These are phyloP conservation scores for Trichoderma sp. DNA, from an alignment of 2,329 filamentous ascomycete species.

Conservation along the genomic window DNA sequence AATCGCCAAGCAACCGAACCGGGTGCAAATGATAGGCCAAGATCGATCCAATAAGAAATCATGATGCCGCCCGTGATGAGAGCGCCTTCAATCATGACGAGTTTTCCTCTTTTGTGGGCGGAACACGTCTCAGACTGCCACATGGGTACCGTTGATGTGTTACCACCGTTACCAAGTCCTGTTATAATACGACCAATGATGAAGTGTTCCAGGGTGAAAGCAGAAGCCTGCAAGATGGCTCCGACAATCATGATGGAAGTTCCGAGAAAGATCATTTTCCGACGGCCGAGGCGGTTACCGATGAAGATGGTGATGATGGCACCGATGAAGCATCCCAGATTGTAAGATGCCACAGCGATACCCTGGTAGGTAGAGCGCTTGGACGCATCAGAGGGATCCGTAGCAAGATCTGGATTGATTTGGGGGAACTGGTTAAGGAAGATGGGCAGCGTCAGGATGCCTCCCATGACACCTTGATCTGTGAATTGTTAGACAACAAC, in stretches of 20 bases:
- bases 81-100: slow-evolving; percentile 64
- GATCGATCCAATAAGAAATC: slow-evolving; percentile 64
- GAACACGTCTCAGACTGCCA: slow-evolving; percentile 65
- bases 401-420: slow-evolving; percentile 46
- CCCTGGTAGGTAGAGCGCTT: slow-evolving; percentile 57
- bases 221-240: slow-evolving; percentile 61
- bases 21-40: slow-evolving; percentile 57
- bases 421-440: slow-evolving; percentile 64
- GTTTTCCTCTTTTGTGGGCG: slow-evolving; percentile 60
- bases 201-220: slow-evolving; percentile 58
- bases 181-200: slow-evolving; percentile 63
- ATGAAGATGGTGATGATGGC: slow-evolving; percentile 69
- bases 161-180: slow-evolving; percentile 61
- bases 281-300: slow-evolving; percentile 64
- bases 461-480: slow-evolving; percentile 78
- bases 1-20: slow-evolving; percentile 57
- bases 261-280: slow-evolving; percentile 62
- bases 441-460: slow-evolving; percentile 68
- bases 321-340: slow-evolving; percentile 65
- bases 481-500: slow-evolving; percentile 32
- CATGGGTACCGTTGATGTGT: slow-evolving; percentile 61
- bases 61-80: slow-evolving; percentile 62
- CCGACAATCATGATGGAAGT: slow-evolving; percentile 62
- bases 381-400: slow-evolving; percentile 45
- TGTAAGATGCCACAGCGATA: slow-evolving; percentile 60